Conservation (phyloP, 1,284 basidiomycete species). For the Trichosporon inkin region DNA sequence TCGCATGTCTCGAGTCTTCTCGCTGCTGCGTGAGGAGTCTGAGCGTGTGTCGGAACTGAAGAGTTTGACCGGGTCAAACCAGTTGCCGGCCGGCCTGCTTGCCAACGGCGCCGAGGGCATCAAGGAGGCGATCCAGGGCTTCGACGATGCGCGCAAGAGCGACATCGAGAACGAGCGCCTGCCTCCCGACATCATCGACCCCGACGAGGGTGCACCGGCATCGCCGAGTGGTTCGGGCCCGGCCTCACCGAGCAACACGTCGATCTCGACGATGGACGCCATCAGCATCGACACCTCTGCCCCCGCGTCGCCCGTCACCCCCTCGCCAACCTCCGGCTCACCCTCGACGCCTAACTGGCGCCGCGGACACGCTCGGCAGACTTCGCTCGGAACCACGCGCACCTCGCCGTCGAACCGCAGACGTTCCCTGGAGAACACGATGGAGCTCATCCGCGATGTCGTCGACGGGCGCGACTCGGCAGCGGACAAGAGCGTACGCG, state of each 20-base stretch:
- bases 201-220: constrained; percentile 54
- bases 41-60: constrained; percentile 97
- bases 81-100: constrained; percentile 79
- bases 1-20: constrained; percentile 92
- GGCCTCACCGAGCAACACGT: constrained; percentile 10
- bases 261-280: constrained; percentile 11
- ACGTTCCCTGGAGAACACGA: constrained; percentile 90
- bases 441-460: constrained; percentile 87
- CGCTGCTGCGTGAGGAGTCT: constrained; percentile 95
- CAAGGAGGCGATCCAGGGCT: constrained; percentile 88
- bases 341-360: constrained; percentile 40
- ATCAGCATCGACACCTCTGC: constrained; percentile 25
- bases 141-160: constrained; percentile 96
- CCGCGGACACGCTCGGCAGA: constrained; percentile 72
- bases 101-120: constrained; percentile 91
- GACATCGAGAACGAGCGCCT: constrained; percentile 98
- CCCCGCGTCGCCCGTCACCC: constrained; percentile 36
- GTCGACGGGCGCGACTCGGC: constrained; percentile 62
- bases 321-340: constrained; percentile 46
- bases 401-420: constrained; percentile 89
- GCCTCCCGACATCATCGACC: constrained; percentile 88
- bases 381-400: constrained; percentile 92
- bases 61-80: constrained; percentile 71
- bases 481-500: constrained; percentile 43
- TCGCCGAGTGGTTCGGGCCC: constrained; percentile 31